phyloP scores from a whole-genome alignment of 1,139 yeast genomes.

The Pichia sp. region DNA sequence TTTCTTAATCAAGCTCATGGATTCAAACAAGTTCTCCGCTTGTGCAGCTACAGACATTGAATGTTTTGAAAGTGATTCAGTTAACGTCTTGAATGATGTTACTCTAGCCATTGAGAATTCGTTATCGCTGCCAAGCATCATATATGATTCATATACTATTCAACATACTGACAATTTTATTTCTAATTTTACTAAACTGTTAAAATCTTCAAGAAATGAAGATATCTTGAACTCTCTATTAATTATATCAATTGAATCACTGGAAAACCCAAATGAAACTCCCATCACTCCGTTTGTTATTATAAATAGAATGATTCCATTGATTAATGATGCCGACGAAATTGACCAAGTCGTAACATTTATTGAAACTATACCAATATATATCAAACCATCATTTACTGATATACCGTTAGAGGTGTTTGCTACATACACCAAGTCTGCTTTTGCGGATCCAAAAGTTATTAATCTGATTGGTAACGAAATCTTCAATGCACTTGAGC shows the following conservation, averaged over 20 bases:
- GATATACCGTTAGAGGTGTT: slow-evolving; percentile 25
- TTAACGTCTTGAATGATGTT: slow-evolving; percentile 9
- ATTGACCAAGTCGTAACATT: slow-evolving; percentile 11
- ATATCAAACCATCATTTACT: slow-evolving; percentile 23
- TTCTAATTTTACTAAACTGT: slow-evolving; percentile 17
- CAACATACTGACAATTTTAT: slow-evolving; percentile 12
- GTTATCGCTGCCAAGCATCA: background rate
- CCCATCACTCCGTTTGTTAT: slow-evolving; percentile 19
- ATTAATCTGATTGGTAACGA: slow-evolving; percentile 25
- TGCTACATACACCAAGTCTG: slow-evolving; percentile 12
- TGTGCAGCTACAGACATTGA: slow-evolving; percentile 7
- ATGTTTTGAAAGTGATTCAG: background rate
- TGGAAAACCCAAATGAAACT: slow-evolving; percentile 17
- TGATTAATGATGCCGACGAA: background rate
- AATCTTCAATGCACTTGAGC: slow-evolving; percentile 26
- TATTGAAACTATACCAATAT: slow-evolving; percentile 25
- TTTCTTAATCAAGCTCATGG: slow-evolving; percentile 12
- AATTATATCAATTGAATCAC: slow-evolving; percentile 18
- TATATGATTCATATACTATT: slow-evolving; percentile 4
- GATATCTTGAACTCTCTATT: slow-evolving; percentile 15
- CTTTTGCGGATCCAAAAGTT: slow-evolving; percentile 3
- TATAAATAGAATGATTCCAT: slow-evolving; percentile 10
- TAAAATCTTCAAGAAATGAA: slow-evolving; percentile 7
- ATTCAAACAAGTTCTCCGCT: slow-evolving; percentile 11
- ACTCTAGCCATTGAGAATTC: slow-evolving; percentile 8